Evolutionary conservation across 116 monocot genomes (phyloP).

Genomic region (Thalassia testudinum): DNA sequence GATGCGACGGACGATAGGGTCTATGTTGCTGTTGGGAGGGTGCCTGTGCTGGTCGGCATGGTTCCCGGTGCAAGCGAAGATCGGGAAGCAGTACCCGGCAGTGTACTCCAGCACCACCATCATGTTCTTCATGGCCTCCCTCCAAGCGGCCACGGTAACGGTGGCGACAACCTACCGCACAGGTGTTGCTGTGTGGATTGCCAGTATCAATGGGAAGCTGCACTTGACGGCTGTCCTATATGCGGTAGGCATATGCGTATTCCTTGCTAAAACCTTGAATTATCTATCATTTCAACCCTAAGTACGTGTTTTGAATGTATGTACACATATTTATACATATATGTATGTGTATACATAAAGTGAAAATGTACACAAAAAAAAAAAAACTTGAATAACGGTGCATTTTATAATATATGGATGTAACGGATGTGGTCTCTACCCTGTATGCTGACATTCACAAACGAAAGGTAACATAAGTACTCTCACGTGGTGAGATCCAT

Average conservation of each 20-base stretch:
- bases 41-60: constrained; percentile 42
- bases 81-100: constrained; percentile 47
- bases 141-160: constrained; percentile 33
- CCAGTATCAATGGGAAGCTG: constrained; percentile 11
- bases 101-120: constrained; percentile 52
- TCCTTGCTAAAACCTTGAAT: no score
- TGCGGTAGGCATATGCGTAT: constrained; percentile 19
- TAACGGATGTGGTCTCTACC: no score
- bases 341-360: no score
- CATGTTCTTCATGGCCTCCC: constrained; percentile 52
- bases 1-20: constrained; percentile 35
- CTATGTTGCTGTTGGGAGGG: constrained; percentile 27
- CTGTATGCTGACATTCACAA: no score
- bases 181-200: constrained; percentile 16
- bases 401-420: no score
- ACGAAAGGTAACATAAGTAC: no score
- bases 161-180: constrained; percentile 17
- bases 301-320: no score
- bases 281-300: no score
- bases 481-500: no score
- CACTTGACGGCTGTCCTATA: constrained; percentile 26
- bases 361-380: no score
- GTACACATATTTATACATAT: no score
- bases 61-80: constrained; percentile 52
- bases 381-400: no score